phyloP scores from a whole-genome alignment of 2,329 filamentous ascomycete species.

The Pseudocercospora cruenta region DNA sequence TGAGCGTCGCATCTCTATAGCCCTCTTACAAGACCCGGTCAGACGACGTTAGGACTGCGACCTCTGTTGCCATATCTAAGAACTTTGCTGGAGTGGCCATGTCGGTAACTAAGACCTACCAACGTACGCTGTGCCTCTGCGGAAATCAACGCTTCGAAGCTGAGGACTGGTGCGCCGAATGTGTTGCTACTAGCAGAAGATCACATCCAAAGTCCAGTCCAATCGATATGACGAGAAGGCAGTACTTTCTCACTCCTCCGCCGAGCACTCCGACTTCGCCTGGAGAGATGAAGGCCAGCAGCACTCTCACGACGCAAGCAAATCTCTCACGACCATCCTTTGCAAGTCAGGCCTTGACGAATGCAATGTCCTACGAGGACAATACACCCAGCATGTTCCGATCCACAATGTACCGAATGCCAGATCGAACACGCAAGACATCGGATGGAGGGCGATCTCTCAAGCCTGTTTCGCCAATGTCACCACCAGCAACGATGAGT shows the following conservation, averaged over 20 bases:
- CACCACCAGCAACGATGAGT: neutral
- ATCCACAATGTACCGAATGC: neutral
- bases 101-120: conserved; percentile 1
- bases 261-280: neutral
- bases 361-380: neutral
- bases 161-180: neutral
- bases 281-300: neutral
- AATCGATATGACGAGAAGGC: neutral
- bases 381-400: neutral
- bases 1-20: no score
- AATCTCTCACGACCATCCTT: neutral
- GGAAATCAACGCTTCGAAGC: neutral
- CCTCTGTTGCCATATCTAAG: neutral
- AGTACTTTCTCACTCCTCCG: neutral
- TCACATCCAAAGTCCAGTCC: conserved; percentile 1
- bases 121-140: neutral
- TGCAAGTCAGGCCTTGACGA: neutral
- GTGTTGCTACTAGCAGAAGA: neutral
- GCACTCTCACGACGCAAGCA: neutral
- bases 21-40: neutral
- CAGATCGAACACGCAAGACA: neutral
- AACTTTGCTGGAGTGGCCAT: neutral
- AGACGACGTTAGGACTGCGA: neutral
- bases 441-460: neutral
- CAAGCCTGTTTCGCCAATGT: neutral